Evolutionary conservation across 495 filamentous ascomycete genomes (phyloP).

Genomic region (Friedmanniomyces endolithicus): DNA sequence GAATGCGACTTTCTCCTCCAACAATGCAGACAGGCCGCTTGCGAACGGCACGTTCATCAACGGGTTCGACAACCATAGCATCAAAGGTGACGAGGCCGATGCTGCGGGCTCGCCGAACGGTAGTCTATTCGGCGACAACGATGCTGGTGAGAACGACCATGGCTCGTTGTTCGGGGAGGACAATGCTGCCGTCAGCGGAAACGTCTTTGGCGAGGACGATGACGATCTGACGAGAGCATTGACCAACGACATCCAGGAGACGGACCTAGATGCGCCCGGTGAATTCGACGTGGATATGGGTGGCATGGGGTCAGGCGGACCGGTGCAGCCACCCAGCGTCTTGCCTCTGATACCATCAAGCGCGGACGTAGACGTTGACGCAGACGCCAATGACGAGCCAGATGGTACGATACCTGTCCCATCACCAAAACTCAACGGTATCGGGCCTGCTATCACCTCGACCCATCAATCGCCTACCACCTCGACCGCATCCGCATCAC

Average conservation of each 20-base stretch:
- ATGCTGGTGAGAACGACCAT: conserved; percentile 41
- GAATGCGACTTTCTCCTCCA: conserved; percentile 58
- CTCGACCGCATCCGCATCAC: background rate
- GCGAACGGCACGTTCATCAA: conserved; percentile 41
- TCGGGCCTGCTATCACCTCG: background rate
- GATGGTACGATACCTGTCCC: background rate
- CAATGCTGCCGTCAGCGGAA: conserved; percentile 33
- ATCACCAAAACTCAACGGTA: background rate
- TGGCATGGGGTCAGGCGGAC: conserved; percentile 28
- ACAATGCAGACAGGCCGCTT: conserved; percentile 40
- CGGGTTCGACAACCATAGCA: conserved; percentile 34
- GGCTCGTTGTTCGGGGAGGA: conserved; percentile 72
- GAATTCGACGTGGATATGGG: conserved; percentile 37
- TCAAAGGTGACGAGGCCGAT: conserved; percentile 30
- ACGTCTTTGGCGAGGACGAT: conserved; percentile 40
- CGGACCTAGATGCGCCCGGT: conserved; percentile 38
- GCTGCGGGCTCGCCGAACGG: conserved; percentile 54
- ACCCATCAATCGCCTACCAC: background rate
- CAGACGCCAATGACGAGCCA: background rate
- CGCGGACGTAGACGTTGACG: background rate
- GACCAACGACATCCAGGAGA: conserved; percentile 37
- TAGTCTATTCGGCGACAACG: conserved; percentile 44
- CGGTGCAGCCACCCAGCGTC: conserved; percentile 24
- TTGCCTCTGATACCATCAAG: background rate
- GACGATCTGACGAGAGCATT: conserved; percentile 77